phyloP scores from a whole-genome alignment of 2,329 filamentous ascomycete species.

The Apiospora hydei region DNA sequence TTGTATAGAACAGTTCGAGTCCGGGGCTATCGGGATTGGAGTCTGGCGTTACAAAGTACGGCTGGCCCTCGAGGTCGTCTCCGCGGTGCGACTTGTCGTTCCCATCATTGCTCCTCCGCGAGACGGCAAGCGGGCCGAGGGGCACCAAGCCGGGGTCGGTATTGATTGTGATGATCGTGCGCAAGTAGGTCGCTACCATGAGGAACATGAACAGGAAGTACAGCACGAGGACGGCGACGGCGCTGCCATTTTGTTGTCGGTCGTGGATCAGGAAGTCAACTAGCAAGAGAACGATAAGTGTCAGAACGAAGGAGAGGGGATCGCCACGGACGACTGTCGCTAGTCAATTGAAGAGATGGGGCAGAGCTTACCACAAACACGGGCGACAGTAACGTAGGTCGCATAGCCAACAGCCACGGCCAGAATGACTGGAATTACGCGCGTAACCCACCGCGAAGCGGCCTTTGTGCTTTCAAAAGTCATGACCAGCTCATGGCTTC shows the following conservation, averaged over 20 bases:
- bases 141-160: constrained; percentile 78
- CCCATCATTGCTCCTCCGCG: constrained; percentile 35
- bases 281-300: constrained; percentile 41
- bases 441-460: constrained; percentile 65
- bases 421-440: constrained; percentile 75
- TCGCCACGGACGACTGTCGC: not conserved
- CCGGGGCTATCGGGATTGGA: constrained; percentile 68
- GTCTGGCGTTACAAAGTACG: constrained; percentile 49
- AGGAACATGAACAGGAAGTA: constrained; percentile 77
- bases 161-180: constrained; percentile 72
- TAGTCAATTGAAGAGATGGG: not conserved
- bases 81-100: constrained; percentile 32
- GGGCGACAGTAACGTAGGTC: constrained; percentile 74
- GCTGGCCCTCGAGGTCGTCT: constrained; percentile 45
- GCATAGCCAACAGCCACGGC: constrained; percentile 71
- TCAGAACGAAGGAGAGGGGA: not conserved
- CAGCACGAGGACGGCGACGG: constrained; percentile 73
- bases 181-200: constrained; percentile 72
- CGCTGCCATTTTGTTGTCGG: constrained; percentile 59
- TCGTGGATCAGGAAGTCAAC: constrained; percentile 73
- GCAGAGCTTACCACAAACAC: constrained; percentile 67
- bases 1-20: constrained; percentile 79
- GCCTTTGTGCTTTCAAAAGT: constrained; percentile 47
- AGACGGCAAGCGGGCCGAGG: constrained; percentile 55
- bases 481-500: constrained; percentile 38